Conservation (phyloP, 192 early-diverging fungal species). For the Geranomyces variabilis region DNA sequence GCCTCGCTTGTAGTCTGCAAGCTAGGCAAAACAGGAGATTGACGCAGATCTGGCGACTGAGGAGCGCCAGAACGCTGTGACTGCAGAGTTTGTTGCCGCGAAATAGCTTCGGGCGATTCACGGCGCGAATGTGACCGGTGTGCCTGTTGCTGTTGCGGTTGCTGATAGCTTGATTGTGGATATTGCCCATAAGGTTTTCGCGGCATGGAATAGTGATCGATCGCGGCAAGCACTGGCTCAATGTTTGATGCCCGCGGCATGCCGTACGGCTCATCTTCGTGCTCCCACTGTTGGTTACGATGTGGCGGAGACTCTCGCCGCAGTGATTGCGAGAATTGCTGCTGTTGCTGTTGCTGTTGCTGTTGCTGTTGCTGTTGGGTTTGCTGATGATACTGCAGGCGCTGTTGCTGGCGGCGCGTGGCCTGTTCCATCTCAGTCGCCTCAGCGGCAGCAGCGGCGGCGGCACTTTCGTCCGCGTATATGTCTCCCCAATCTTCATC, state of each 20-base stretch:
- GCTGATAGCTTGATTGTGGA: background rate
- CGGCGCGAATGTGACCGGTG: no score
- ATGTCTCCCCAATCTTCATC: background rate
- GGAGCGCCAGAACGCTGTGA: no score
- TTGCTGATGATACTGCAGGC: background rate
- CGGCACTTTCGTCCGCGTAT: background rate
- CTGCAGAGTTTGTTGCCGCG: no score
- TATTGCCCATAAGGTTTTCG: background rate
- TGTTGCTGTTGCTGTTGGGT: background rate
- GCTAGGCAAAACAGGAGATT: no score
- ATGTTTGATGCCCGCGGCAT: background rate
- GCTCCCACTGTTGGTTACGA: background rate
- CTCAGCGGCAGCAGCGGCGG: background rate
- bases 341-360: slow-evolving; percentile 1
- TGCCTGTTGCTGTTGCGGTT: background rate
- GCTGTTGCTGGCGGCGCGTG: background rate
- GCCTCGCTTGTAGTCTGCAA: no score
- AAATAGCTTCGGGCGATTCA: no score
- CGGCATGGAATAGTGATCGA: background rate
- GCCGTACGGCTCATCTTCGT: background rate
- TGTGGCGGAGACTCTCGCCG: background rate
- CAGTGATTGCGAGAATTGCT: background rate
- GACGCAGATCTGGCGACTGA: no score
- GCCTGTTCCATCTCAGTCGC: background rate
- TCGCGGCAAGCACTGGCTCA: background rate